Percentiles rank a stretch among this genome's conserved stretches.
phyloP scores from a whole-genome alignment of 345 rosid species.

The Acer yangbiense region DNA sequence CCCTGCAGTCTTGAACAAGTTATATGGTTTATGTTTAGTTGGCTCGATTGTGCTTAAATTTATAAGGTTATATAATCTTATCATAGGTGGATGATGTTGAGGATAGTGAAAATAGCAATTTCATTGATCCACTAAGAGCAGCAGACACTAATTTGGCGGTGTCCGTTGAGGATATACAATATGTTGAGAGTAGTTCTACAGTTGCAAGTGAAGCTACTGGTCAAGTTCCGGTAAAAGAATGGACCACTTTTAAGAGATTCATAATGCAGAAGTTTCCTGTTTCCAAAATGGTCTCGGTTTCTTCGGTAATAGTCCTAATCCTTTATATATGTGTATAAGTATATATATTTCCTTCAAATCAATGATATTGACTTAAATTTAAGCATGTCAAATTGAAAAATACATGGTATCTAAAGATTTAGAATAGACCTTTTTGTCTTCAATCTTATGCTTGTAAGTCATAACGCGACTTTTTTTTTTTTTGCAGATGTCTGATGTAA shows the following conservation, averaged over 20 bases:
- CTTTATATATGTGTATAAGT: neutral
- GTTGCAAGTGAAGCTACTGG: conserved; percentile 23
- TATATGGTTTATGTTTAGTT: neutral
- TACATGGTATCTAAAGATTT: neutral
- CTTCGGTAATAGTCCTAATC: conserved; percentile 52
- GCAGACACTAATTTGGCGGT: conserved; percentile 28
- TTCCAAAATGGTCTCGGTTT: conserved; percentile 65
- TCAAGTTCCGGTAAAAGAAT: conserved; percentile 53
- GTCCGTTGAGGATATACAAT: conserved; percentile 27
- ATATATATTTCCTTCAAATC: neutral
- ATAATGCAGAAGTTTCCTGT: conserved; percentile 87
- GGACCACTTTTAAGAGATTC: conserved; percentile 78
- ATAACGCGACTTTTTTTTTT: neutral
- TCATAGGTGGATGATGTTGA: conserved; percentile 21
- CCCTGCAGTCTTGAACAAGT: neutral
- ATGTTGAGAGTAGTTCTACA: conserved; percentile 31
- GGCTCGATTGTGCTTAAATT: neutral
- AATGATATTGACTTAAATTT: neutral
- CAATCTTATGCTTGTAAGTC: conserved; percentile 5
- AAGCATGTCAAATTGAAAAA: neutral
- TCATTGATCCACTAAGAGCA: conserved; percentile 77
- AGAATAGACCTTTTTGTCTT: neutral
- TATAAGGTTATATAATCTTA: neutral
- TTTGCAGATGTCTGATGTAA: conserved; percentile 64
- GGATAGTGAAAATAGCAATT: conserved; percentile 37